These are phyloP conservation scores for Penicillium oxalicum DNA, from an alignment of 2,329 filamentous ascomycete species.

Conservation along the genomic window DNA sequence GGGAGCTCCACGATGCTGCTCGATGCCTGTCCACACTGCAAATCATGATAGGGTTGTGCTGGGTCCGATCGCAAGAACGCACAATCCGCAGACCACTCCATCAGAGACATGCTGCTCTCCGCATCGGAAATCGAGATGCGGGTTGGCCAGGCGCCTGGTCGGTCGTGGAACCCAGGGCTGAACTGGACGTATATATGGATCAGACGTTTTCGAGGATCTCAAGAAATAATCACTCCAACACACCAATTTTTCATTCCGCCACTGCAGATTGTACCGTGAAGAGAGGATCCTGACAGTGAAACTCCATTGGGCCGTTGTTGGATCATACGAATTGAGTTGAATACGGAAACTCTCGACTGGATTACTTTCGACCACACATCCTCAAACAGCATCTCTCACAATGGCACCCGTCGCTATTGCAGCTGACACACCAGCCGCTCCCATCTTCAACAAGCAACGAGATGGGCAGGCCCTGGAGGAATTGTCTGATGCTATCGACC, in stretches of 20 bases:
- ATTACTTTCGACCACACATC: background rate
- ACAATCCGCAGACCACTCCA: slow-evolving; percentile 4
- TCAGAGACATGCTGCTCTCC: background rate
- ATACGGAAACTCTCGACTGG: too few relatives aligned
- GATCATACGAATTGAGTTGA: too few relatives aligned
- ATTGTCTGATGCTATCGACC: slow-evolving; percentile 54
- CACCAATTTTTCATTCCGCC: too few relatives aligned
- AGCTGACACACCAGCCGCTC: slow-evolving; percentile 12
- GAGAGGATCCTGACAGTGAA: too few relatives aligned
- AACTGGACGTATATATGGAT: slow-evolving; percentile 14
- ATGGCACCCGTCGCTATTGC: slow-evolving; percentile 30
- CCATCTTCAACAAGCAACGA: slow-evolving; percentile 38
- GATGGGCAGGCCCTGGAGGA: slow-evolving; percentile 55
- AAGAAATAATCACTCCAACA: too few relatives aligned
- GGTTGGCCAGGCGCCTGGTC: background rate
- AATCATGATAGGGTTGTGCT: slow-evolving; percentile 11
- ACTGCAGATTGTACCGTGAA: too few relatives aligned
- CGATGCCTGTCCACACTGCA: slow-evolving; percentile 8
- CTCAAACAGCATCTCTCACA: slow-evolving; percentile 3
- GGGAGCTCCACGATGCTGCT: slow-evolving; percentile 8
- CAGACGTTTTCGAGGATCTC: background rate
- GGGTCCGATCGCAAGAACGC: background rate
- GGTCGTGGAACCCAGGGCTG: background rate
- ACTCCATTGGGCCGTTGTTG: too few relatives aligned
- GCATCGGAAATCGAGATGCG: slow-evolving; percentile 20